Percentiles rank a stretch among this genome's conserved stretches.
Evolutionary conservation across 805 yeast genomes (phyloP).

Genomic region (Yarrowia osloensis): DNA sequence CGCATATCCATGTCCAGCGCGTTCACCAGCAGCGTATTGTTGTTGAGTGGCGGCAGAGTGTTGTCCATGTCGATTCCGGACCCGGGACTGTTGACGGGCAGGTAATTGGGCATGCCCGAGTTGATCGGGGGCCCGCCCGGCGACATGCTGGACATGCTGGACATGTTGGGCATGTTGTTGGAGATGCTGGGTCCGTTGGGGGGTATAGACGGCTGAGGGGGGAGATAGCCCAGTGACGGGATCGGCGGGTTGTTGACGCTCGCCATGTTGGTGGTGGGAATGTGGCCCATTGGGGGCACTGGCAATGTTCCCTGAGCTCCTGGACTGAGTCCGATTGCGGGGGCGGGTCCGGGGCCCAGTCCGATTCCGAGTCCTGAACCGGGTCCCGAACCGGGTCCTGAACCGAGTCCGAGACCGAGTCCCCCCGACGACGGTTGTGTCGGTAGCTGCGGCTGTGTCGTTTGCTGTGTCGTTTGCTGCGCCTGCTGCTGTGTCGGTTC

Average conservation of each 20-base stretch:
- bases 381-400: background rate
- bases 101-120: background rate
- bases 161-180: background rate
- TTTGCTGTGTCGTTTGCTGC: no score
- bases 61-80: slow-evolving; percentile 1
- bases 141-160: background rate
- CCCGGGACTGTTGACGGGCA: background rate
- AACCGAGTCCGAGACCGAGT: background rate
- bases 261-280: slow-evolving; percentile 21
- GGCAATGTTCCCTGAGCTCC: background rate
- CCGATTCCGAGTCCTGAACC: no score
- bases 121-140: background rate
- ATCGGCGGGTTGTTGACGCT: slow-evolving; percentile 4
- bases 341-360: no score
- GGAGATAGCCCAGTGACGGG: background rate
- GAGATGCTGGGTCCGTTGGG: background rate
- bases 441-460: no score
- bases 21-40: slow-evolving; percentile 20
- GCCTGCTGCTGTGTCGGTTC: background rate
- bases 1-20: slow-evolving; percentile 24
- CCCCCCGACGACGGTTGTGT: background rate
- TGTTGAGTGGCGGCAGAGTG: slow-evolving; percentile 15
- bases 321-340: background rate
- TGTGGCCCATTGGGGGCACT: slow-evolving; percentile 14
- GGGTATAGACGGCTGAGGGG: background rate